Evolutionary conservation across 257 asterid genomes (phyloP).

Genomic region (Ehretia macrophylla): DNA sequence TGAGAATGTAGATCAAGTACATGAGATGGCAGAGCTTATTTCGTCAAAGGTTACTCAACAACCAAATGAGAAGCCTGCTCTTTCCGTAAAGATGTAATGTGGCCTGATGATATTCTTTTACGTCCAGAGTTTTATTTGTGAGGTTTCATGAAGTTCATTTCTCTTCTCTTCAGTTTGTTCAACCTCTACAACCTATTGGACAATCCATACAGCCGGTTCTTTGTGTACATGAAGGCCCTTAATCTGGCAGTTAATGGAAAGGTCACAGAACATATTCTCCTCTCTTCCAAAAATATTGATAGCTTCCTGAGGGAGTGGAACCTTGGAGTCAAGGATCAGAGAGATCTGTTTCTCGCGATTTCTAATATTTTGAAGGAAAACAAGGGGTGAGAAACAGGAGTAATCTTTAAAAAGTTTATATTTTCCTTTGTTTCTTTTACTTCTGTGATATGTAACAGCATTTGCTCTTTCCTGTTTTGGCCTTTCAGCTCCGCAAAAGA

Average conservation of each 20-base stretch:
- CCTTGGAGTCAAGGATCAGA: conserved; percentile 71
- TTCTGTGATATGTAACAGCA: not conserved
- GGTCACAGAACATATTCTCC: conserved; percentile 67
- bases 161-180: conserved; percentile 52
- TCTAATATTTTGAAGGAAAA: conserved; percentile 61
- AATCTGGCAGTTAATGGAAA: conserved; percentile 68
- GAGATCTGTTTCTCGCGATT: conserved; percentile 70
- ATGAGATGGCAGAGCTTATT: conserved; percentile 75
- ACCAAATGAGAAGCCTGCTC: conserved; percentile 68
- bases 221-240: conserved; percentile 86
- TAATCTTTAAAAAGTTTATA: not conserved
- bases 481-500: conserved; percentile 66
- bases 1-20: conserved; percentile 66
- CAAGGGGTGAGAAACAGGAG: conserved; percentile 53
- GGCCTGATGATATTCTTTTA: not conserved
- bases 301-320: conserved; percentile 78
- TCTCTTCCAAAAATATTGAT: conserved; percentile 78
- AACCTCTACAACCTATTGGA: conserved; percentile 90
- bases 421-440: not conserved
- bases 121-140: too few species aligned
- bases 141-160: not conserved
- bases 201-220: conserved; percentile 81
- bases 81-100: conserved; percentile 80
- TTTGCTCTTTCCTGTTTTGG: conserved; percentile 3
- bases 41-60: conserved; percentile 67